phyloP scores from a whole-genome alignment of 2,329 filamentous ascomycete species.

The Pezizomycotina sp. region DNA sequence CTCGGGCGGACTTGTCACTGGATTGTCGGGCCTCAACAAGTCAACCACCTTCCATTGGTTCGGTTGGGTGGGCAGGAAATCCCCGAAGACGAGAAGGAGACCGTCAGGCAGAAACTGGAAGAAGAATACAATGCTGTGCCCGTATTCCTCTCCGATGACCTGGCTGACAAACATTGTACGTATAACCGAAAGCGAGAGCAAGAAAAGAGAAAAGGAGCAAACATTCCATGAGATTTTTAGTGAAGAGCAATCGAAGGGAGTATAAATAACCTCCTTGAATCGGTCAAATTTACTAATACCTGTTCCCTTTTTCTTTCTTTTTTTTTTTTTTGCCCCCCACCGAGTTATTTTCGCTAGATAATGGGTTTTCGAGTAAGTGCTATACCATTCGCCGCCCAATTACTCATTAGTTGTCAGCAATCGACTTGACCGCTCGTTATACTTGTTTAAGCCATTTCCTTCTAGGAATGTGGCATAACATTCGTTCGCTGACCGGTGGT shows the following conservation, averaged over 20 bases:
- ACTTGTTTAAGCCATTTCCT: too few relatives aligned
- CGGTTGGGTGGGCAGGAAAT: constrained; percentile 92
- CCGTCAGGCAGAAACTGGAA: constrained; percentile 61
- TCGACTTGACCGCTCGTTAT: too few relatives aligned
- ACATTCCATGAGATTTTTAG: background rate
- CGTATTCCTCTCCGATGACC: constrained; percentile 82
- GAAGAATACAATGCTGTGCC: constrained; percentile 80
- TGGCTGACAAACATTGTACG: constrained; percentile 68
- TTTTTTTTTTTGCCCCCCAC: too few relatives aligned
- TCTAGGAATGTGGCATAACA: too few relatives aligned
- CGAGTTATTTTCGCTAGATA: constrained; percentile 43
- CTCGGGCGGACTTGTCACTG: constrained; percentile 85
- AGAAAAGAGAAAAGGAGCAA: background rate
- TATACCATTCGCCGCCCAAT: too few relatives aligned
- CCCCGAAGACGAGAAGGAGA: constrained; percentile 61
- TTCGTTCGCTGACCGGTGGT: too few relatives aligned
- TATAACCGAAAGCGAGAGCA: background rate
- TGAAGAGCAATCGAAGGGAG: background rate
- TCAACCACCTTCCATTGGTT: constrained; percentile 96
- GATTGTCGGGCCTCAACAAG: constrained; percentile 78
- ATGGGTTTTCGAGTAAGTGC: constrained; percentile 79
- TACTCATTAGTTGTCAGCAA: too few relatives aligned
- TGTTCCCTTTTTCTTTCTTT: too few relatives aligned
- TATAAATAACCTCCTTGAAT: constrained; percentile 2
- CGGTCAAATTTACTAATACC: too few relatives aligned